Conservation (phyloP, 2,329 filamentous ascomycete species). For the Diaporthe ampelina region DNA sequence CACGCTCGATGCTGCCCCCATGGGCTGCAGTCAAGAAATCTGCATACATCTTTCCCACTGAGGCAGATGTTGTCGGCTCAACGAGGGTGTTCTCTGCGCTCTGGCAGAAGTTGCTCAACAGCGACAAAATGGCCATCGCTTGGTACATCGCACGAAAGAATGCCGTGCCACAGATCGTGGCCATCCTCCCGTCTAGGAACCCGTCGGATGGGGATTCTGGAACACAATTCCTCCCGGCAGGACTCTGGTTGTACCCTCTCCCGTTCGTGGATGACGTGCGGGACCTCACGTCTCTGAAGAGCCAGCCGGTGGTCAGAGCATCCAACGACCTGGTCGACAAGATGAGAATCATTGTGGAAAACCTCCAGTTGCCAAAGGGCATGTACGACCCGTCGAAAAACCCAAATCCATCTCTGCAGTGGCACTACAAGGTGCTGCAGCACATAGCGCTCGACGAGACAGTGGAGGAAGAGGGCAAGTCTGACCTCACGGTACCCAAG, state of each 20-base stretch:
- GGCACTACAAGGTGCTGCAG: constrained; percentile 97
- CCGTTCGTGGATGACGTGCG: constrained; percentile 93
- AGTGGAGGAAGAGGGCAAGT: constrained; percentile 75
- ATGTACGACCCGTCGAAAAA: constrained; percentile 89
- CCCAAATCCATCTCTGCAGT: constrained; percentile 92
- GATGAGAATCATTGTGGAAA: constrained; percentile 87
- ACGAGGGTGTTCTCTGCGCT: constrained; percentile 93
- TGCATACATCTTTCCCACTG: constrained; percentile 93
- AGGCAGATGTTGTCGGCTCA: constrained; percentile 90
- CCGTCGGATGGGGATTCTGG: constrained; percentile 74
- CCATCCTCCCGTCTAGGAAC: constrained; percentile 82
- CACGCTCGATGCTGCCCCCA: constrained; percentile 77
- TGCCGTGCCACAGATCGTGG: constrained; percentile 82
- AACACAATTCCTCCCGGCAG: constrained; percentile 81
- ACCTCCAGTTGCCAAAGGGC: constrained; percentile 88
- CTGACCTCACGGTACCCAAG: constrained; percentile 87
- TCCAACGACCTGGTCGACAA: constrained; percentile 81
- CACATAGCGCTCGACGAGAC: constrained; percentile 93
- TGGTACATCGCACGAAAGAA: constrained; percentile 92
- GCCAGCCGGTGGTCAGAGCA: constrained; percentile 59
- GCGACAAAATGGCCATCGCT: constrained; percentile 85
- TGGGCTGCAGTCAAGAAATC: constrained; percentile 92
- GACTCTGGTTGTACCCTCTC: constrained; percentile 89
- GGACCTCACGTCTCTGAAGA: constrained; percentile 72
- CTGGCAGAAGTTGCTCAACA: constrained; percentile 85